phyloP scores from a whole-genome alignment of 225 moss, liverwort and hornwort genomes.

The Bryoerythrophyllum caledonicum region DNA sequence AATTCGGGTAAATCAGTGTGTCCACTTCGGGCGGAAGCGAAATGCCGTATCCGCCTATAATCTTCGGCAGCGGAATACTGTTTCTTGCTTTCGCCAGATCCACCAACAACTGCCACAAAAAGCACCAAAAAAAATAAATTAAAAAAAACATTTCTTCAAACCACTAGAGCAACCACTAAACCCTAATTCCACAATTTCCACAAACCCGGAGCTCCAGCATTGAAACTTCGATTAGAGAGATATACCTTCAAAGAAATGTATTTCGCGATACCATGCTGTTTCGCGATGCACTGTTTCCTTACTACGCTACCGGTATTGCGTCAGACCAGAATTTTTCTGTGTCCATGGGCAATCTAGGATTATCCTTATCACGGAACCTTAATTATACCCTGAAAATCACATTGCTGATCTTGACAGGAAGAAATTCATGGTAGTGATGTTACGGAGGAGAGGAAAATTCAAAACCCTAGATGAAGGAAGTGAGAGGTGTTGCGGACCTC shows the following conservation, averaged over 20 bases:
- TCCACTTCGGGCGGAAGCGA: slow-evolving; percentile 87
- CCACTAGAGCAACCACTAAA: not conserved
- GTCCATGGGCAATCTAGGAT: not conserved
- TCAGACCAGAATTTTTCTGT: not conserved
- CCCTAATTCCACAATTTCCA: slow-evolving; percentile 4
- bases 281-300: not conserved
- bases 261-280: not conserved
- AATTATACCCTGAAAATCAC: not conserved
- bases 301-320: no score
- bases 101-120: slow-evolving; percentile 66
- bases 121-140: not conserved
- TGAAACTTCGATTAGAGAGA: not conserved
- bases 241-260: not conserved
- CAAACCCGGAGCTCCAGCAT: not conserved
- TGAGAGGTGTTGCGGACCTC: slow-evolving; percentile 51
- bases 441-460: not conserved
- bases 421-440: not conserved
- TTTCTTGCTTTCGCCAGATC: slow-evolving; percentile 91
- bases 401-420: not conserved
- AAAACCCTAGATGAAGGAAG: not conserved
- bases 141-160: not conserved
- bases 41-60: slow-evolving; percentile 74
- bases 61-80: slow-evolving; percentile 81
- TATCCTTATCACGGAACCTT: not conserved
- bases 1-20: slow-evolving; percentile 78